A percentile compares a stretch with the other conserved stretches of the same genome.
These are phyloP conservation scores for Ganoderma leucocontextum DNA, from an alignment of 1,284 basidiomycete species.

Conservation along the genomic window DNA sequence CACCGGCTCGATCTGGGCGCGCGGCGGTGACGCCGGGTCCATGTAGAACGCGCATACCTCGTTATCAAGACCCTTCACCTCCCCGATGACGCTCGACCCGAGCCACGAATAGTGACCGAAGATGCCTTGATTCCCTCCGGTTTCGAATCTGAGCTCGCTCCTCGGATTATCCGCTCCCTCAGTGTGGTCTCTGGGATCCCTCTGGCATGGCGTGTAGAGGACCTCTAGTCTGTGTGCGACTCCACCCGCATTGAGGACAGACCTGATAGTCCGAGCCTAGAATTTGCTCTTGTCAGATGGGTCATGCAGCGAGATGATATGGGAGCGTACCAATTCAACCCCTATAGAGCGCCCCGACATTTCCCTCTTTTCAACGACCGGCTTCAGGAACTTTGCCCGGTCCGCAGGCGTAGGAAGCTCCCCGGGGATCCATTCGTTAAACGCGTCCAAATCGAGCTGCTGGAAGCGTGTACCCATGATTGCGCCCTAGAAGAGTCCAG, in stretches of 20 bases:
- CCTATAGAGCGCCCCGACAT: neutral
- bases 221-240: neutral
- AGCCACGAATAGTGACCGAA: neutral
- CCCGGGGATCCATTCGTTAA: too few species aligned
- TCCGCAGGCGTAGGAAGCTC: neutral
- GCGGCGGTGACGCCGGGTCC: neutral
- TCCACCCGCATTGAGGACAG: neutral
- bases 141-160: too few species aligned
- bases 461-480: too few species aligned
- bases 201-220: neutral
- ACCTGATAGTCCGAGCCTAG: neutral
- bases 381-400: neutral
- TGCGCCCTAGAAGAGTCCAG: too few species aligned
- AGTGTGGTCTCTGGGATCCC: neutral
- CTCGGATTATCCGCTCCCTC: neutral
- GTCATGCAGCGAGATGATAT: too few species aligned
- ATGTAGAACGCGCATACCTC: neutral
- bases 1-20: neutral
- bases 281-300: too few species aligned
- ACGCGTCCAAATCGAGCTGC: too few species aligned
- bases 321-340: neutral
- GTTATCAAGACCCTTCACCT: neutral
- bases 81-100: neutral
- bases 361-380: neutral
- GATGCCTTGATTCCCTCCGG: neutral